These are phyloP conservation scores for Botrytis tulipae DNA, from an alignment of 2,329 filamentous ascomycete species.

Conservation along the genomic window DNA sequence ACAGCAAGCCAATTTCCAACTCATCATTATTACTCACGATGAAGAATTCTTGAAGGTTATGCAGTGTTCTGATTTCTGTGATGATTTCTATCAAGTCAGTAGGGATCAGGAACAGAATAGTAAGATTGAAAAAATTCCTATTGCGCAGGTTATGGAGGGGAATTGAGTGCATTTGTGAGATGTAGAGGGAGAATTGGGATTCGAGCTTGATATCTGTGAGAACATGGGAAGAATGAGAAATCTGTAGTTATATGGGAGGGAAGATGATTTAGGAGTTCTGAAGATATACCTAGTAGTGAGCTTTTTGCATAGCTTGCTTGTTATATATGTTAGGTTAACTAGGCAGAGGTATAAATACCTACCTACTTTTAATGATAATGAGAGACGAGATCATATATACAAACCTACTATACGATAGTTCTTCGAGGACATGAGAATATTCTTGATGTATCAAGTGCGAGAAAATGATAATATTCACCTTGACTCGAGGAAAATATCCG, in stretches of 20 bases:
- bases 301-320: not conserved
- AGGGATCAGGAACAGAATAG: slow-evolving; percentile 85
- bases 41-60: slow-evolving; percentile 93
- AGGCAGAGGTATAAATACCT: not conserved
- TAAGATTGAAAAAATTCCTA: slow-evolving; percentile 60
- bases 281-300: not conserved
- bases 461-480: not conserved
- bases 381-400: not conserved
- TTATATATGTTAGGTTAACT: not conserved
- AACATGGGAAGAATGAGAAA: not conserved
- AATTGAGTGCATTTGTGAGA: not conserved
- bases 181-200: not conserved
- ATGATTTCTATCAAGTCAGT: slow-evolving; percentile 85
- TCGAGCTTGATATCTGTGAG: not conserved
- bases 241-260: not conserved
- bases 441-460: not conserved
- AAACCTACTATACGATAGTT: not conserved
- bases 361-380: not conserved
- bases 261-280: not conserved
- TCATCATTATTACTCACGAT: slow-evolving; percentile 98
- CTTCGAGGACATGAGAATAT: not conserved
- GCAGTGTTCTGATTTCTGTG: slow-evolving; percentile 90
- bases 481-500: too few relatives aligned
- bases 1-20: slow-evolving; percentile 91
- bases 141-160: slow-evolving; percentile 15